Base-by-base conservation (phyloP, 768 basidiomycete species). In the Rhizopogon roseolus region DNA sequence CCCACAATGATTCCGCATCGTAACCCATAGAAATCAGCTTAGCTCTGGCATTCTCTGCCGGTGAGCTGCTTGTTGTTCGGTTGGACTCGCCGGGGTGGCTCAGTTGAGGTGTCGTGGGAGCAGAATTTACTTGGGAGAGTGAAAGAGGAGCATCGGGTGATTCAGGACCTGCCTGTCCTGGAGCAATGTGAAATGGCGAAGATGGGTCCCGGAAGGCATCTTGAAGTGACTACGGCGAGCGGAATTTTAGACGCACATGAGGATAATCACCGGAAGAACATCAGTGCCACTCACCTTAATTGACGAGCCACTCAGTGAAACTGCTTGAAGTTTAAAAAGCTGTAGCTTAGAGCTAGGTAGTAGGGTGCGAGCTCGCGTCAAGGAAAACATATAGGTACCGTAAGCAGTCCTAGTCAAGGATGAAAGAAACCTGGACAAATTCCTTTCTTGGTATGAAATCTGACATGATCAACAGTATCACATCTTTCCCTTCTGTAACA, bases 1-100 rank as follows among this genome's bases (percentile, higher is more conserved):
- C 85, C 84, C 84, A 89, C 52, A 90, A 82, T n/a, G 85, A 86
- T 25, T 66, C 58, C 2, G 81, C 75, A 62, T 89, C 84, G 56
- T 81, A 82, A 0, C 86, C 85, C 16, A 73, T 63, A 58, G 73
- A 63, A 27, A 66, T 59, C 22, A 88, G 64, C 54, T 72, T 73
- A 27, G 62, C 58, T 32, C 69, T 69, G 1, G 80, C 86, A 44
- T 76, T 71, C 34, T 69, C 67, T 8, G 56, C 60, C 7, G 46
- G 54, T 53, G 59, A 49, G 63, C 60, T 13, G 57, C 38, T 32
- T 38, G 38, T 3, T 32, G 41, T 25, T 28, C 17, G 34, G 9
- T 48, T 36, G 34, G 11, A 36, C 34, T 42, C 9, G 43, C 25
- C 48, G 46, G 34, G 36, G 19, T 48, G 46, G 16, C 19, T 17